Evolutionary conservation across 2,329 filamentous ascomycete species (phyloP).

Genomic region (Nigrospora oryzae): DNA sequence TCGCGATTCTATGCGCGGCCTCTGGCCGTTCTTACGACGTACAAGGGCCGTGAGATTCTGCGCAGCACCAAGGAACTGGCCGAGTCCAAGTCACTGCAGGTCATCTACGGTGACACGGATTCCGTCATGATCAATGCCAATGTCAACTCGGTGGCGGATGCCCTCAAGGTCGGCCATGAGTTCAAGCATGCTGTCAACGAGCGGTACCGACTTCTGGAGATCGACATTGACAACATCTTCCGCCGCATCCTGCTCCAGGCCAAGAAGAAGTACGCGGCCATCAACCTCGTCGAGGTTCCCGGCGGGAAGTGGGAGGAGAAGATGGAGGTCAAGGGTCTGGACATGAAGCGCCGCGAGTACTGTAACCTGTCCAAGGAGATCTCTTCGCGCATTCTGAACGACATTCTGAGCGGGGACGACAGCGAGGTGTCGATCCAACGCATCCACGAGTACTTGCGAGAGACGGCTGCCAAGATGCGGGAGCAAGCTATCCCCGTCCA

Average conservation of each 20-base stretch:
- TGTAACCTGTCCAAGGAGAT: conserved; percentile 93
- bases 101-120: conserved; percentile 98
- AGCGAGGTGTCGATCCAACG: conserved; percentile 79
- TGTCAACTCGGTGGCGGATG: conserved; percentile 84
- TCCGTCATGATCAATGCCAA: conserved; percentile 99
- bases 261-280: conserved; percentile 98
- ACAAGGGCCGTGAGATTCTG: conserved; percentile 95
- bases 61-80: conserved; percentile 92
- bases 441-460: conserved; percentile 86
- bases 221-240: conserved; percentile 98
- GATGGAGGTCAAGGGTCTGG: conserved; percentile 95
- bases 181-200: conserved; percentile 96
- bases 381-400: conserved; percentile 81
- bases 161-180: conserved; percentile 82
- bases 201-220: conserved; percentile 84
- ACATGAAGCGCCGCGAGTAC: conserved; percentile 97
- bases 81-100: conserved; percentile 81
- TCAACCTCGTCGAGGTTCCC: conserved; percentile 75
- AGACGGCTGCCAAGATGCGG: conserved; percentile 81
- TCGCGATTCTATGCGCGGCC: conserved; percentile 96
- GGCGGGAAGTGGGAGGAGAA: conserved; percentile 89
- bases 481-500: conserved; percentile 63
- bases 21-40: conserved; percentile 90
- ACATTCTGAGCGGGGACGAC: conserved; percentile 90
- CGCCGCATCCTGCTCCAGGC: conserved; percentile 86